A percentile compares a stretch with the other conserved stretches of the same genome.
Conservation (phyloP, 305 asterid genomes). For the Fraxinus floribunda region DNA sequence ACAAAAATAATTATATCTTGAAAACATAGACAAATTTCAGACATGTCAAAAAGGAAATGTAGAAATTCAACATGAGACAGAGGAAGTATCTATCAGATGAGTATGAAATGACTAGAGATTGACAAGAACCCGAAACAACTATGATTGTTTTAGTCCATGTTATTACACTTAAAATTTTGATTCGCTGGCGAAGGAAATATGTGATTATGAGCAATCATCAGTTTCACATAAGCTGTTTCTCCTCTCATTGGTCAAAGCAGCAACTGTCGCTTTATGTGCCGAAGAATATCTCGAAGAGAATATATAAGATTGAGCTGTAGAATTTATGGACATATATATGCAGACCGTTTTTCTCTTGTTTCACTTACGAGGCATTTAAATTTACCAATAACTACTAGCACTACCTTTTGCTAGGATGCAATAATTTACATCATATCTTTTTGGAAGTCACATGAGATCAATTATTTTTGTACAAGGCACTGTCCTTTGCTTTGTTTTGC, state of each 20-base stretch:
- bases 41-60: not conserved
- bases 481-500: not conserved
- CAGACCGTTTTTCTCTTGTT: not conserved
- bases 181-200: not conserved
- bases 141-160: not conserved
- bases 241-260: not conserved
- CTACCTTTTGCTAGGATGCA: not conserved
- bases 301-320: not conserved
- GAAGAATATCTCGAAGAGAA: not conserved
- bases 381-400: not conserved
- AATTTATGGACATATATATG: not conserved
- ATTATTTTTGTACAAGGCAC: constrained; percentile 6
- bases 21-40: not conserved
- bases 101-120: constrained; percentile 12
- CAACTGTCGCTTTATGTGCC: not conserved
- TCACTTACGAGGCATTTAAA: not conserved
- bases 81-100: not conserved
- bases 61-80: not conserved
- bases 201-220: not conserved
- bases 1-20: not conserved
- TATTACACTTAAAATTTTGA: not conserved
- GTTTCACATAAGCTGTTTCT: not conserved
- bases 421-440: constrained; percentile 7
- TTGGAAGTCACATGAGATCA: constrained; percentile 7
- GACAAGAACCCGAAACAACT: not conserved